phyloP scores from a whole-genome alignment of 2,329 filamentous ascomycete genomes.

The Claviceps purpurea region DNA sequence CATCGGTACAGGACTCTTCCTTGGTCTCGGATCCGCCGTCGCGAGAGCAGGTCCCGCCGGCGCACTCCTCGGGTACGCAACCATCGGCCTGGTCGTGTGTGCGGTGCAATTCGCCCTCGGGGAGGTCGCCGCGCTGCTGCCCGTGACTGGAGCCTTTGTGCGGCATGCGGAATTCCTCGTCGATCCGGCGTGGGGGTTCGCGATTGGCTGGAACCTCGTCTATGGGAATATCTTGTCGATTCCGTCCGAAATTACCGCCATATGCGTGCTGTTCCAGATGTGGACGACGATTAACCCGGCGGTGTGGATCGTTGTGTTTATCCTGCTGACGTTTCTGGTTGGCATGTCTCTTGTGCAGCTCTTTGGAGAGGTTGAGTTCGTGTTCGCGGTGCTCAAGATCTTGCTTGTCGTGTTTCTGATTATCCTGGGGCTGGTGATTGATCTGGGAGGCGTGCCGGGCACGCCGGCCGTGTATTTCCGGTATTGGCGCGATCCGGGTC shows the following conservation, averaged over 20 bases:
- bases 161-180: slow-evolving; percentile 47
- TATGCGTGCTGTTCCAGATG: slow-evolving; percentile 47
- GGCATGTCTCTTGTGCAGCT: slow-evolving; percentile 44
- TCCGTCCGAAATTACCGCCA: slow-evolving; percentile 48
- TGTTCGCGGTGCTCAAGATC: slow-evolving; percentile 41
- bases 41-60: slow-evolving; percentile 34
- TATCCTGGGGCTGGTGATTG: slow-evolving; percentile 47
- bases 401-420: slow-evolving; percentile 48
- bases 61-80: slow-evolving; percentile 38
- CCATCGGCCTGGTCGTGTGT: slow-evolving; percentile 42
- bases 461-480: slow-evolving; percentile 48
- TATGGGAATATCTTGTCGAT: slow-evolving; percentile 42
- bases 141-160: slow-evolving; percentile 50
- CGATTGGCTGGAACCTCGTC: slow-evolving; percentile 40
- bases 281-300: slow-evolving; percentile 46
- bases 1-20: slow-evolving; percentile 48
- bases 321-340: slow-evolving; percentile 40
- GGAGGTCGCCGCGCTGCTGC: slow-evolving; percentile 45
- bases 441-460: slow-evolving; percentile 47
- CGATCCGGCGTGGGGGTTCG: slow-evolving; percentile 45
- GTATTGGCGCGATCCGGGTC: slow-evolving; percentile 57
- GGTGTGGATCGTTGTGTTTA: slow-evolving; percentile 36
- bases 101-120: slow-evolving; percentile 46
- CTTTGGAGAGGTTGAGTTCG: slow-evolving; percentile 45
- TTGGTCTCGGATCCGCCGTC: slow-evolving; percentile 42